Percentiles rank a stretch among this genome's conserved stretches.
Evolutionary conservation across 345 rosid species (phyloP).

Genomic region (Hypericum androsaemum): DNA sequence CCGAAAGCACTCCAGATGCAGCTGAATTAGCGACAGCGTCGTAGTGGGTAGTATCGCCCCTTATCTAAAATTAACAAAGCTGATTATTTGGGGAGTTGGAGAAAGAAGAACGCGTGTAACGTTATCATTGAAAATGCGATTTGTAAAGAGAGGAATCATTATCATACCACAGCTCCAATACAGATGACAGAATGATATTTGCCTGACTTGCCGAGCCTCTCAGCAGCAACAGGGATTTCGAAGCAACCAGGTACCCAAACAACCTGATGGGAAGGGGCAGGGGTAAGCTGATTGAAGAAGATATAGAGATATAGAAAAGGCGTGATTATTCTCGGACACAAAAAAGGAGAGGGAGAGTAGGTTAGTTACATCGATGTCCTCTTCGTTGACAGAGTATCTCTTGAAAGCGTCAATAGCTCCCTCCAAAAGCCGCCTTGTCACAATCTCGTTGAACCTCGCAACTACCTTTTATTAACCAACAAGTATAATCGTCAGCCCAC

Average conservation of each 20-base stretch:
- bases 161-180: constrained; percentile 94
- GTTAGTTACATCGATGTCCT: constrained; percentile 57
- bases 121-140: too few species aligned
- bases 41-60: constrained; percentile 94
- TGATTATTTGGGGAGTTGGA: constrained; percentile 9
- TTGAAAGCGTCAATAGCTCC: constrained; percentile 85
- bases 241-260: constrained; percentile 97
- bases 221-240: constrained; percentile 68
- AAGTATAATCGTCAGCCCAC: not conserved
- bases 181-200: constrained; percentile 70
- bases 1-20: constrained; percentile 96
- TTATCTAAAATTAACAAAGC: constrained; percentile 42
- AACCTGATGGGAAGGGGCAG: constrained; percentile 35
- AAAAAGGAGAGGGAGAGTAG: not conserved
- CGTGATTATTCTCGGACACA: not conserved
- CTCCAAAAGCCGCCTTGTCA: constrained; percentile 66
- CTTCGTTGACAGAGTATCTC: constrained; percentile 71
- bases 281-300: not conserved
- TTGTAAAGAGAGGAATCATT: constrained; percentile 19
- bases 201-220: constrained; percentile 64
- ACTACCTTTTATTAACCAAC: constrained; percentile 46
- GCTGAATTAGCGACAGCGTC: constrained; percentile 96
- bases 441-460: constrained; percentile 91
- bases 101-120: not conserved
- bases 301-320: constrained; percentile 1